Percentiles rank a stretch among this genome's conserved stretches.
phyloP scores from a whole-genome alignment of 106 monocot genomes.

The Xerophyta viscosa region DNA sequence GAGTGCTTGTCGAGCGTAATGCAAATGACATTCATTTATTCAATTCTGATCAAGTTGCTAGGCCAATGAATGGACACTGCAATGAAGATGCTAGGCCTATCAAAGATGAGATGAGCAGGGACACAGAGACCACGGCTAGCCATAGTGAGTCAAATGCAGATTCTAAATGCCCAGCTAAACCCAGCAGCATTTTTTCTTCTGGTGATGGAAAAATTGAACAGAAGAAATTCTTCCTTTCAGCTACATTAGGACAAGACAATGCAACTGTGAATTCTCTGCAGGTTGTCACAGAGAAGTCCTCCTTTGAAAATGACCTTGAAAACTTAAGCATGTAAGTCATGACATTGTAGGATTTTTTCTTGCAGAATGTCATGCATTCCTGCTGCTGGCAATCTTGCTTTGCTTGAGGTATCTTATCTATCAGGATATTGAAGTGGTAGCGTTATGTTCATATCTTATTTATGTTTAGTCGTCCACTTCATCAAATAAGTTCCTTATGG shows the following conservation, averaged over 20 bases:
- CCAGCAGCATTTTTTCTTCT: no score
- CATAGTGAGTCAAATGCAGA: neutral
- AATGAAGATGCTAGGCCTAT: neutral
- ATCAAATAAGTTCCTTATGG: no score
- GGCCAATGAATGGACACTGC: neutral
- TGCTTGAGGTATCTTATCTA: no score
- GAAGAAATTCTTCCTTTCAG: neutral
- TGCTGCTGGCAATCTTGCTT: no score
- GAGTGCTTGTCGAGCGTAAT: slow-evolving; percentile 21
- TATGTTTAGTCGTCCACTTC: no score
- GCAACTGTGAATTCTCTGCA: neutral
- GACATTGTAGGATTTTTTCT: neutral
- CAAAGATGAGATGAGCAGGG: neutral
- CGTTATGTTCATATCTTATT: no score
- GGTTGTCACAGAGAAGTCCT: slow-evolving; percentile 9
- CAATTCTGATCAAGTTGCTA: slow-evolving; percentile 2
- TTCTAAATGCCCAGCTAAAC: no score
- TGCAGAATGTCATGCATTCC: no score
- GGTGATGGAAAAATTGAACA: no score
- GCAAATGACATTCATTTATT: slow-evolving; percentile 8
- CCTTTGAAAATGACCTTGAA: slow-evolving; percentile 20
- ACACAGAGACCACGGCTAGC: neutral
- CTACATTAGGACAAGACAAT: slow-evolving; percentile 5
- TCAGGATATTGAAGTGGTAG: no score
- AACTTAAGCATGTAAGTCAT: slow-evolving; percentile 38